Conservation (phyloP, 768 basidiomycete species). For the Tylopilus felleus region DNA sequence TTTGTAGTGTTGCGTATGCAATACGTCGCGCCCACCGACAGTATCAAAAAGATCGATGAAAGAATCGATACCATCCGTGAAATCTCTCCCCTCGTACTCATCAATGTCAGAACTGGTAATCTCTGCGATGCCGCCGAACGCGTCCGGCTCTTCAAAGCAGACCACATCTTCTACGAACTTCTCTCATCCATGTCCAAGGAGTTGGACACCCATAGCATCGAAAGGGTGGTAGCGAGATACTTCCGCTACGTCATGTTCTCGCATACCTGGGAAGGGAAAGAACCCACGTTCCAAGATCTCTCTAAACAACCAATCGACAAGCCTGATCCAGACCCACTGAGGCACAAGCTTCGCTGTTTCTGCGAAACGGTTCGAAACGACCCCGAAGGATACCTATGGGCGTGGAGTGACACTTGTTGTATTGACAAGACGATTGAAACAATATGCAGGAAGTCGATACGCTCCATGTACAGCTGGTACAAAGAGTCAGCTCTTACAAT, state of each 20-base stretch:
- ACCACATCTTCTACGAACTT: neutral
- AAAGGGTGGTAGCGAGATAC: neutral
- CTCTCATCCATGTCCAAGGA: neutral
- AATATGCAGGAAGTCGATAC: neutral
- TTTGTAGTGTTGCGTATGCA: neutral
- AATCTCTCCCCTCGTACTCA: constrained; percentile 1
- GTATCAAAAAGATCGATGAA: neutral
- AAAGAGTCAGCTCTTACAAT: neutral
- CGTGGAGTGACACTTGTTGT: constrained; percentile 2
- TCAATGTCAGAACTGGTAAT: neutral
- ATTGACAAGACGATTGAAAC: neutral
- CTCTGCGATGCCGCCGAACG: neutral
- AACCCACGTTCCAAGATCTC: constrained; percentile 1
- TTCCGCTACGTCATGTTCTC: constrained; percentile 8
- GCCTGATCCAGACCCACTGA: neutral
- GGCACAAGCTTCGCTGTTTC: neutral
- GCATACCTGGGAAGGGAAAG: constrained; percentile 3
- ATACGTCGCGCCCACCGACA: neutral
- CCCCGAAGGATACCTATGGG: neutral
- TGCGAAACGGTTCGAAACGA: neutral
- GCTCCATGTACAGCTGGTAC: constrained; percentile 7
- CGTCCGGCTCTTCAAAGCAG: neutral
- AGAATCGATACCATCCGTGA: neutral
- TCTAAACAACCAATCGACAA: neutral
- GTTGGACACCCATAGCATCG: neutral